Base-by-base conservation (phyloP, 495 filamentous ascomycete species). In the Tuber indicum region DNA sequence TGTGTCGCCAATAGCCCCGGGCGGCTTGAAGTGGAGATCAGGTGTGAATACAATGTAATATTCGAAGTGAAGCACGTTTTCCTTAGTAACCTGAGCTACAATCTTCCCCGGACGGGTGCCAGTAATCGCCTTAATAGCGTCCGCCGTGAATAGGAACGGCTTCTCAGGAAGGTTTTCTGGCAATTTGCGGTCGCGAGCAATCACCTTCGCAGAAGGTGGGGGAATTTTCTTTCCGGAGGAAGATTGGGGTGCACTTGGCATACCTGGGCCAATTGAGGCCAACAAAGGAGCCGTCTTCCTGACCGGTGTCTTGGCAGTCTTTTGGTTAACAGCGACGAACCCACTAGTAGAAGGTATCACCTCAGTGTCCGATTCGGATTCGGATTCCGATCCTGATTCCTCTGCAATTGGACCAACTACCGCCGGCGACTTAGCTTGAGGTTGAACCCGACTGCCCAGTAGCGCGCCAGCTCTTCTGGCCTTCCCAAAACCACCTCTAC, bases 11-110 rank as follows among this genome's bases (percentile, higher is more conserved):
- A 80, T 76, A 6, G 73, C 72, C 4, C 72, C 69, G 1, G 78
- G 78, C 21, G 77, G 78, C 1, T 80, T 70, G 32, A 80, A 80
- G 41, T 80, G 78, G 6, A 78, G 77, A 43, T 80, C 78, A 19
- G 74, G 46, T 21, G 78, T 71, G 32, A 80, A 69, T 39, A 77
- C 79, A 21, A 80, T 80, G 41, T 80, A 80, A 44, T 72, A 47
- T 47, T 44, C 12, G 4, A 72, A 73, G 62, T 72, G 41, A 9
- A 80, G 66, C 41, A 80, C 77, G 10, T 75, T 78, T 9, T 80
- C 77, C n/a, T n/a, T 16, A 0, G 74, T 76, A 45, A 76, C 58
- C 6, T 71, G 73, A 32, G 62, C 78, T 32, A 80, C 76, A 42
- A 74, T 76, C 42, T 39, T 73, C 23, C 77, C 77, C 7, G 78